Base-by-base conservation (phyloP, 768 basidiomycete genomes). In the Candolleomyces eurysporus region DNA sequence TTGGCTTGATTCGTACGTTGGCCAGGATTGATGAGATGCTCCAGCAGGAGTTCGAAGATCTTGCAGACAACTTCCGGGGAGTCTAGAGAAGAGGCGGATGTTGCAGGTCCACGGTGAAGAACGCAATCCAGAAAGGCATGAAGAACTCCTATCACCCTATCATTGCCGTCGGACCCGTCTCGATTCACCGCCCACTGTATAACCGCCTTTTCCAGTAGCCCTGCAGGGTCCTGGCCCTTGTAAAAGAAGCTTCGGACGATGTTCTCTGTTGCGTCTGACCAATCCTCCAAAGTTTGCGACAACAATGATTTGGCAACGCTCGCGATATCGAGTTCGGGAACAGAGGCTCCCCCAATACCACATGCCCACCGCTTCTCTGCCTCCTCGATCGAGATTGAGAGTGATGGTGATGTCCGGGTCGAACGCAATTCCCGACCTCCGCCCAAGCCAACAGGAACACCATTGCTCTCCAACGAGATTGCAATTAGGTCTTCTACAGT, bases 401-500 rank as follows among this genome's bases (percentile, higher is more conserved):
- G 36, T 7, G 36, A 36, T 6, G 2, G 36, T 1, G 36, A 36
- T 36, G 36, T 36, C 36, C 36, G 36, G 36, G 36, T 36, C 6
- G 36, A 3, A 11, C 36, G 36, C 11, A 36, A 11, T 17, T 17
- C 45, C 45, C 11, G 36, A 8, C 36, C 32, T 31, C 52, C 54
- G 22, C 19, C 19, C 40, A 56, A 43, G 10, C 39, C 54, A 10
- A 56, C 19, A n/a, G 54, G 54, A 42, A 56, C 19, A 3, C 54
- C 54, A 10, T 43, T 39, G 8, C 22, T 30, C 54, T 56, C 54
- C 54, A 49, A 61, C 42, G 42, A 30, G 39, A 7, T 75, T 79
- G 16, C 60, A 82, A 83, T 69, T n/a, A n/a, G n/a, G n/a, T n/a
- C 69, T 14, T 71, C 66, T 5, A 83, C 53, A 16, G 72, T 64